Base-by-base conservation (phyloP, 352 stramenopile genomes). In the Aphanomyces invadans region DNA sequence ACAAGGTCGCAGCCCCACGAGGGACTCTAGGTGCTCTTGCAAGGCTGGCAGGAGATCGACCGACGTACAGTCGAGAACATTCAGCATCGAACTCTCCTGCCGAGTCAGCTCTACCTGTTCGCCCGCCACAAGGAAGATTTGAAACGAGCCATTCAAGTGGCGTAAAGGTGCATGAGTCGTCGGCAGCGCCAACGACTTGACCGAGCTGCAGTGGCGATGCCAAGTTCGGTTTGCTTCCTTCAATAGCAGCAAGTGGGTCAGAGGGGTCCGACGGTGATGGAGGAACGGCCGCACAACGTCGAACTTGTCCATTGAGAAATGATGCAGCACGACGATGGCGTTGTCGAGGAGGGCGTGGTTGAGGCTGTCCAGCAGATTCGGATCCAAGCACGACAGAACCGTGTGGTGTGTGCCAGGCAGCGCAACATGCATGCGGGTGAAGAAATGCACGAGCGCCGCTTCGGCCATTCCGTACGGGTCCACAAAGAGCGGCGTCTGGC, bases 371-470 rank as follows among this genome's bases (percentile, higher is more conserved):
- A 67, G 26, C 29, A 67, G 5, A 15, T 42, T 44, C 2, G 42
- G 23, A 23, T 67, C 60, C 19, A 11, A 19, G 29, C 19, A 45
- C 32, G 42, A 59, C n/a, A 57, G 15, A 2, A 59, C 45, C 19
- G 31, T 38, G 38, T 60, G 48, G 12, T 12, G 12, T 9, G 54
- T 28, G 45, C 25, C 45, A 4, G 38, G 38, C 25, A 48, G 17
- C 28, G 60, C 23, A 63, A 97, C 97, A 36, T 74, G 44, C 21
- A 49, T 29, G 65, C 74, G 55, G 36, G 81, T 62, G 32, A 95
- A 79, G 72, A 89, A 97, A 4, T 78, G 69, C 4, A 91, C 74
- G 57, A 86, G 31, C 7, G 33, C 62, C 7, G 21, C 10, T 62
- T 59, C 65, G 17, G 46, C 60, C 12, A 57, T 4, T 1, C 60